A percentile compares a stretch with the other conserved stretches of the same genome.
phyloP scores from a whole-genome alignment of 495 filamentous ascomycete genomes.

The Aspergillus asperescens region DNA sequence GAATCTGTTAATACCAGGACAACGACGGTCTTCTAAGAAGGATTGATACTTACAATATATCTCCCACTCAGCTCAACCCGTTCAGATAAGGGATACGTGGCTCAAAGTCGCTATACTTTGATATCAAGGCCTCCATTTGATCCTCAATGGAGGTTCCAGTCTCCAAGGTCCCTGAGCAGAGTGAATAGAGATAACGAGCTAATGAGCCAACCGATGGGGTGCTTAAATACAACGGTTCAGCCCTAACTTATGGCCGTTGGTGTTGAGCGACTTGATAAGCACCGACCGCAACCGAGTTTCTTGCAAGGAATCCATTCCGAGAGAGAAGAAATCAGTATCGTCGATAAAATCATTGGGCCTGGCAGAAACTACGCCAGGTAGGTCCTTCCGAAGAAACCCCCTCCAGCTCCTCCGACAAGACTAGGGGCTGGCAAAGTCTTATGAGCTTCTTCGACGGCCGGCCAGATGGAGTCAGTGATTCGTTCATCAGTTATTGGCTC shows the following conservation, averaged over 20 bases:
- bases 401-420: slow-evolving; percentile 22
- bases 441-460: slow-evolving; percentile 47
- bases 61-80: slow-evolving; percentile 13
- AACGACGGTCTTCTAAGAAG: no score
- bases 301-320: slow-evolving; percentile 52
- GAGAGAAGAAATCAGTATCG: slow-evolving; percentile 48
- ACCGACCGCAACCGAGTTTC: slow-evolving; percentile 45
- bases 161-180: slow-evolving; percentile 21
- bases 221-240: slow-evolving; percentile 46
- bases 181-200: slow-evolving; percentile 24
- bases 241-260: slow-evolving; percentile 28
- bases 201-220: slow-evolving; percentile 36
- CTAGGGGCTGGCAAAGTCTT: slow-evolving; percentile 35
- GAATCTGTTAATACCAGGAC: background rate
- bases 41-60: slow-evolving; percentile 17
- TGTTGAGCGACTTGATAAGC: slow-evolving; percentile 28
- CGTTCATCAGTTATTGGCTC: slow-evolving; percentile 36
- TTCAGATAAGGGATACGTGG: slow-evolving; percentile 25
- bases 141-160: slow-evolving; percentile 24
- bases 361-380: slow-evolving; percentile 8
- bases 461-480: slow-evolving; percentile 49
- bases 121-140: slow-evolving; percentile 34
- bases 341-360: slow-evolving; percentile 12
- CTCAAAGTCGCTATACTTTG: slow-evolving; percentile 37
- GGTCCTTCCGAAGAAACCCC: slow-evolving; percentile 21